A percentile compares a stretch with the other conserved stretches of the same genome.
Evolutionary conservation across 441 rosid genomes (phyloP).

Genomic region (Manihot esculenta): DNA sequence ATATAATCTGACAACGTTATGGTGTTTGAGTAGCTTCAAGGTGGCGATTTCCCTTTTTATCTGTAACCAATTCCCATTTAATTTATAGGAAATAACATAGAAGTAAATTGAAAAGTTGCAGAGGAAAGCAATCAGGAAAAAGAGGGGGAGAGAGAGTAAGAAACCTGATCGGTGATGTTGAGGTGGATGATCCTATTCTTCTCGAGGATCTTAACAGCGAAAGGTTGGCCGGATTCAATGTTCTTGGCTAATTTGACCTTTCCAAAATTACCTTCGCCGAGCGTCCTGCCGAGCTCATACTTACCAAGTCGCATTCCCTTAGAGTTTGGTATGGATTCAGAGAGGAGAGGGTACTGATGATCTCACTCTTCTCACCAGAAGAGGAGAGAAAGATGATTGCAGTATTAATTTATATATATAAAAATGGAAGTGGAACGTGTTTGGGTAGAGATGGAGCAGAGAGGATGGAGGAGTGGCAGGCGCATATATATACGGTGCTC

Average conservation of each 20-base stretch:
- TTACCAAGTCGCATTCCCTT: slow-evolving; percentile 83
- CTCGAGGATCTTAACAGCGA: slow-evolving; percentile 90
- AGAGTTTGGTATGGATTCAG: too few species aligned
- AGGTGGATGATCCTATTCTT: slow-evolving; percentile 63
- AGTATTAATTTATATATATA: too few species aligned
- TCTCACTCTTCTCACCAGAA: not conserved
- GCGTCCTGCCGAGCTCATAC: slow-evolving; percentile 85
- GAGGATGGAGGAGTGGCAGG: too few species aligned
- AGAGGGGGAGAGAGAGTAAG: not conserved
- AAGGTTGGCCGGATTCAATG: slow-evolving; percentile 53
- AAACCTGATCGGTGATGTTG: slow-evolving; percentile 78
- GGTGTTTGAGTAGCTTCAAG: slow-evolving; percentile 86
- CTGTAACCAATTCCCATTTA: slow-evolving; percentile 33
- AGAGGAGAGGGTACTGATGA: too few species aligned
- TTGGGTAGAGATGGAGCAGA: too few species aligned
- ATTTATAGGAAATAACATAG: too few species aligned
- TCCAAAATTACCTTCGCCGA: slow-evolving; percentile 93
- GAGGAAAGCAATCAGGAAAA: not conserved
- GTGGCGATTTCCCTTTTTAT: slow-evolving; percentile 92
- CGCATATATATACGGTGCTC: too few species aligned
- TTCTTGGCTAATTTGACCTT: slow-evolving; percentile 78
- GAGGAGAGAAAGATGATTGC: not conserved
- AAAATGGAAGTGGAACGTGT: too few species aligned
- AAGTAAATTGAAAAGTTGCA: not conserved
- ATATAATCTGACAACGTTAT: slow-evolving; percentile 79